Base-by-base conservation (phyloP, 2,329 filamentous ascomycete species). In the Parastagonospora avenae region DNA sequence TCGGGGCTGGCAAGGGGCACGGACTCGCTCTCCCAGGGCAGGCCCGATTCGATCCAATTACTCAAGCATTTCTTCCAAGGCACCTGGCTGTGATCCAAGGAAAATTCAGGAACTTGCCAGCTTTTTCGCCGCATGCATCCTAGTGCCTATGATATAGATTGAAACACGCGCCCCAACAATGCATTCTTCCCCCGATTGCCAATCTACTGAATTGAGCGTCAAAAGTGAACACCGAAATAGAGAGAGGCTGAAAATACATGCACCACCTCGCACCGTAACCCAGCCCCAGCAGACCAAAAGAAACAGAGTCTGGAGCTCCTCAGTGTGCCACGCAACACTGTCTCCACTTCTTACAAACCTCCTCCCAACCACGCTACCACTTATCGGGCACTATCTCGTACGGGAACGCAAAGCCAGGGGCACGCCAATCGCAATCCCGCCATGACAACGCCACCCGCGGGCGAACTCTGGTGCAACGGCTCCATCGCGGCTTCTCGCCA, bases 41-140 rank as follows among this genome's bases (percentile, higher is more conserved):
- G 36, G 36, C 36, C 36, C 31, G 47, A 44, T 55, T n/a, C n/a
- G n/a, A n/a, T n/a, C n/a, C n/a, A n/a, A n/a, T n/a, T n/a, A n/a
- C n/a, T n/a, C 57, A 57, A 60, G 57, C 57, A 58, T 55, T 49
- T 16, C 40, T 53, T 55, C 57, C 57, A 60, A 60, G 57, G 48
- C 52, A 54, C 42, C 31, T 31, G 14, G 40, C 40, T 15, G 15
- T 7, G 24, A 32, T 24, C 48, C 50, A 41, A 57, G 45, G 42
- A 45, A 28, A 33, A 30, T 35, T 45, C 42, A 29, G 24, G 37
- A 45, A 42, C 52, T 40, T 46, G 36, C 37, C 30, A 44, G n/a
- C n/a, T n/a, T 47, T 29, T 48, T 50, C n/a, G 39, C 27, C n/a
- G 28, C 14, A 48, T 38, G 14, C 46, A 15, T 11, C 10, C 14